Conservation (phyloP, 257 asterid genomes). For the Salvia miltiorrhiza region DNA sequence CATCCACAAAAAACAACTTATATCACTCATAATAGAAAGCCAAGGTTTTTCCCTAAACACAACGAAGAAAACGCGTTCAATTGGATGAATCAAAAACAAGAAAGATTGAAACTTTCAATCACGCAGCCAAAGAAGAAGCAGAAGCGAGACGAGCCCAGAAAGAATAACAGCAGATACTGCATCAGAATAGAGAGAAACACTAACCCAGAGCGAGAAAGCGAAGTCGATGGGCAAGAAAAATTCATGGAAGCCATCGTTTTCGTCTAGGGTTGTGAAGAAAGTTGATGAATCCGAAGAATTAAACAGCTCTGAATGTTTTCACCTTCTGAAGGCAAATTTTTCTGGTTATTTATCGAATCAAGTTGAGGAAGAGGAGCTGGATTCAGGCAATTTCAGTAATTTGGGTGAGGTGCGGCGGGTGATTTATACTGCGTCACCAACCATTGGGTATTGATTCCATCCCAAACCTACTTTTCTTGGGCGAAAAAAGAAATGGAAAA, state of each 20-base stretch:
- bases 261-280: background rate
- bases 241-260: constrained; percentile 60
- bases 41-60: constrained; percentile 15
- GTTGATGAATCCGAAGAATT: background rate
- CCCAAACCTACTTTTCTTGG: constrained; percentile 14
- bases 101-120: background rate
- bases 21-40: background rate
- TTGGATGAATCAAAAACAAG: constrained; percentile 7
- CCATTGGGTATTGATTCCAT: background rate
- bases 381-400: background rate
- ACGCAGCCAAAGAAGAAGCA: background rate
- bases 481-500: background rate
- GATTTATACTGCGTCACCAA: constrained; percentile 19
- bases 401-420: constrained; percentile 10
- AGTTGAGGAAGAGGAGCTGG: constrained; percentile 5
- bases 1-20: background rate
- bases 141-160: constrained; percentile 1
- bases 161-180: background rate
- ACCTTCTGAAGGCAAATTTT: background rate
- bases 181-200: constrained; percentile 14
- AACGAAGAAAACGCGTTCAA: background rate
- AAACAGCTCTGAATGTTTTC: background rate
- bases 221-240: constrained; percentile 59
- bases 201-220: constrained; percentile 58
- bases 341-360: constrained; percentile 12